These are phyloP conservation scores for Ustilago hordei DNA, from an alignment of 1,284 basidiomycete genomes.

Conservation along the genomic window DNA sequence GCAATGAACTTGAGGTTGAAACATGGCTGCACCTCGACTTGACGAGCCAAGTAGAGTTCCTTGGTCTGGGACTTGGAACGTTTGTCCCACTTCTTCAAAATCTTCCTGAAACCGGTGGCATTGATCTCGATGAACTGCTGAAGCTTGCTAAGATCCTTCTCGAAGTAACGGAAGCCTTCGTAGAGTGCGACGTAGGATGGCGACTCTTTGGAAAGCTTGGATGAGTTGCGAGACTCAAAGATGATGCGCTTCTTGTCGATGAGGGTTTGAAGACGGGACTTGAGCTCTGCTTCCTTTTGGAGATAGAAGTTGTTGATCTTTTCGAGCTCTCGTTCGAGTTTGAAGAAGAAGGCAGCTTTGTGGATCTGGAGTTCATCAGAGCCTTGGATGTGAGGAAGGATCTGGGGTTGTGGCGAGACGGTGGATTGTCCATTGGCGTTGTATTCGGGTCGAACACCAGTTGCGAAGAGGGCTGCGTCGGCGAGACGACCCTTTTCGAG, in stretches of 20 bases:
- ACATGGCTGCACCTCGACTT: slow-evolving; percentile 92
- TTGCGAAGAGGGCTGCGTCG: slow-evolving; percentile 86
- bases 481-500: slow-evolving; percentile 88
- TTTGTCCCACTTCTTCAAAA: slow-evolving; percentile 99
- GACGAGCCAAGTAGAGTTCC: slow-evolving; percentile 93
- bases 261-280: slow-evolving; percentile 86
- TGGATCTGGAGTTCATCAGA: slow-evolving; percentile 75
- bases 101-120: slow-evolving; percentile 96
- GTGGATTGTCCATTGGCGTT: slow-evolving; percentile 25
- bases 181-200: slow-evolving; percentile 76
- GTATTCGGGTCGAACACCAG: slow-evolving; percentile 78
- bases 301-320: slow-evolving; percentile 99
- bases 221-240: slow-evolving; percentile 49
- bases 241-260: slow-evolving; percentile 87
- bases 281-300: slow-evolving; percentile 95
- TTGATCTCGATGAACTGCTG: slow-evolving; percentile 99
- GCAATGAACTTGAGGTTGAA: slow-evolving; percentile 92
- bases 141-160: slow-evolving; percentile 94
- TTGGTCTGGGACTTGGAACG: slow-evolving; percentile 92
- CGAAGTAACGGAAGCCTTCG: slow-evolving; percentile 94
- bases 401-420: slow-evolving; percentile 48
- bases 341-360: slow-evolving; percentile 99
- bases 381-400: slow-evolving; percentile 54
- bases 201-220: slow-evolving; percentile 62
- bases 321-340: slow-evolving; percentile 95